Evolutionary conservation across 129 eudicot genomes (phyloP), one percentile per base, ranked within the genome.

Genomic region (Centrapalus pauciflorus): DNA sequence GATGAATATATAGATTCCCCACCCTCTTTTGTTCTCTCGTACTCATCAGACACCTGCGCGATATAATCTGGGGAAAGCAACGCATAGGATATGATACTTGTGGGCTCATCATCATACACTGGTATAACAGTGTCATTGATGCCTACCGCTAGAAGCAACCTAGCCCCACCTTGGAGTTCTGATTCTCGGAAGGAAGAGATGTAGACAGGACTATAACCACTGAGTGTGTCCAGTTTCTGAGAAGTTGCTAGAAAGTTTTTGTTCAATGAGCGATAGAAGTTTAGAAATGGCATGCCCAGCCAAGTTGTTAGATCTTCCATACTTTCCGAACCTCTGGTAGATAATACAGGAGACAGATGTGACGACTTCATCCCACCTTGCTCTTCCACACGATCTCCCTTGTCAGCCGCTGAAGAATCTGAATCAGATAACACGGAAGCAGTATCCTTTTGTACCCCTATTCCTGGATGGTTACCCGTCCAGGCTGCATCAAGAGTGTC

Each of bases 401-500:
- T 68, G 13, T 83, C 85, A 35, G 76, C 59, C 71, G 62, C 46
- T 26, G 72, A 77, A 48, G 77, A 50, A 69, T 58, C 80, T 49
- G 76, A 68, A 28, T 79, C 81, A 25, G 76, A 67, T 19, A 75
- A 46, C 20, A 20, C 40, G 51, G 62, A 34, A 33, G 50, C 66
- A 24, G 66, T 49, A 43, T 74, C 85, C 51, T 76, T 78, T n/a
- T 56, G 51, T 32, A 65, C 26, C 43, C 52, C 79, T 50, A 33
- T n/a, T 50, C 75, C 87, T 8, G 80, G 72, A 56, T 70, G 86
- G 64, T 71, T 86, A 55, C 99, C 99, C 0, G 95, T 89, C 97
- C 99, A 94, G 2, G 93, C 90, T 64, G 99, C 96, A 29, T 94
- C 97, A 61, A 94, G 95, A 43, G 97, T 94, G 58, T 89, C 95